Percentiles rank a stretch among this genome's conserved stretches.
These are phyloP conservation scores for Aspergillus kassunensis DNA, from an alignment of 495 filamentous ascomycete species.

Conservation along the genomic window DNA sequence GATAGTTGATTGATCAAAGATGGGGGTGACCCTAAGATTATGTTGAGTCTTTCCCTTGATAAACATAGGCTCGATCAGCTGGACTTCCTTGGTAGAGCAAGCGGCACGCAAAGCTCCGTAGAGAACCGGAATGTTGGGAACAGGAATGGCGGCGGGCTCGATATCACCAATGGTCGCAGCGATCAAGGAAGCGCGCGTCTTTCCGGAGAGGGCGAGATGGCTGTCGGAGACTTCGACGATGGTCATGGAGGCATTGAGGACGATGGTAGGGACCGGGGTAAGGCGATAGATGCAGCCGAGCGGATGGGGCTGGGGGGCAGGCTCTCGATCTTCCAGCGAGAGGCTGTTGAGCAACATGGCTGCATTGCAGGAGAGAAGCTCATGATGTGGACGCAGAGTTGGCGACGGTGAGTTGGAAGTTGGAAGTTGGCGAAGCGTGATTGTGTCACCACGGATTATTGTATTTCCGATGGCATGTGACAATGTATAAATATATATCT, in stretches of 20 bases:
- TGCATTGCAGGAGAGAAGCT: too few species aligned
- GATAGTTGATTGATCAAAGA: constrained; percentile 44
- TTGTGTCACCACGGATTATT: too few species aligned
- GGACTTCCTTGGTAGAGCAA: constrained; percentile 22
- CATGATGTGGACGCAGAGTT: too few species aligned
- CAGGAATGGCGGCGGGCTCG: constrained; percentile 30
- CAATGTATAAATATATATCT: too few species aligned
- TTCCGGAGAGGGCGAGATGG: constrained; percentile 37
- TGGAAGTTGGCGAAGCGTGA: too few species aligned
- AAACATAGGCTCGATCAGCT: constrained; percentile 29
- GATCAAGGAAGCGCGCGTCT: constrained; percentile 36
- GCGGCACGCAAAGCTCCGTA: constrained; percentile 44
- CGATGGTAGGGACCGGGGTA: constrained; percentile 46
- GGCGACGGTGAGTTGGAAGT: too few species aligned
- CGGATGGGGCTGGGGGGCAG: background rate
- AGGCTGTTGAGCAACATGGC: too few species aligned
- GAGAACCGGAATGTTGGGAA: constrained; percentile 34
- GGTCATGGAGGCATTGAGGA: constrained; percentile 44
- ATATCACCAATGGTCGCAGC: constrained; percentile 41
- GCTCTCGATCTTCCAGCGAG: too few species aligned
- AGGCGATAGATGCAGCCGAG: constrained; percentile 41
- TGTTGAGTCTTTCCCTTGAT: constrained; percentile 20
- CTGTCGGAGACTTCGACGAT: constrained; percentile 49
- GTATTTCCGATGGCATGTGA: too few species aligned
- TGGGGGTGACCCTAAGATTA: constrained; percentile 48